Percentiles rank a stretch among this genome's conserved stretches.
Evolutionary conservation across 2,329 filamentous ascomycete species (phyloP).

Genomic region (Achaetomium macrosporum): DNA sequence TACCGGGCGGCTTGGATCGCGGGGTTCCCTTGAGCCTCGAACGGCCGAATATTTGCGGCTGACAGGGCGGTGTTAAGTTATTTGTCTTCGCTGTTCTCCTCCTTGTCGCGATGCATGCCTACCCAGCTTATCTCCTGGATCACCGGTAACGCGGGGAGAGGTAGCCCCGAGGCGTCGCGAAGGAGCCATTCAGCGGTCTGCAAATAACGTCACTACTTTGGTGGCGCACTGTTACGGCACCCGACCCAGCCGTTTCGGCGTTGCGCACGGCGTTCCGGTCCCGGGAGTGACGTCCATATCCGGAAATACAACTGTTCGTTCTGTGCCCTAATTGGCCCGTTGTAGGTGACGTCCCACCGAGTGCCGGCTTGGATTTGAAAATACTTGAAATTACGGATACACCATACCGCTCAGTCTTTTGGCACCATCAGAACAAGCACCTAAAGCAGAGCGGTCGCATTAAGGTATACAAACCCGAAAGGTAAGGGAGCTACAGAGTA

Average conservation of each 20-base stretch:
- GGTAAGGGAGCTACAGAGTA: not conserved
- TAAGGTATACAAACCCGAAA: not conserved
- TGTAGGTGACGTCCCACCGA: not conserved
- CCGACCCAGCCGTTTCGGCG: not conserved
- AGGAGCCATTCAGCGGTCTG: no score
- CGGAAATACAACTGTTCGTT: slow-evolving; percentile 16
- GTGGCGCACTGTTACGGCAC: no score
- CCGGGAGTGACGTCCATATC: slow-evolving; percentile 13
- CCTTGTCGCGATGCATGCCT: not conserved
- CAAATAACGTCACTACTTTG: no score
- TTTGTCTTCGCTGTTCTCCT: not conserved
- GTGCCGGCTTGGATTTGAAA: no score
- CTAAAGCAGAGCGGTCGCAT: no score
- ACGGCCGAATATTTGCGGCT: not conserved
- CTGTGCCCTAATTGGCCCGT: slow-evolving; percentile 18
- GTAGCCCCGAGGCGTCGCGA: no score
- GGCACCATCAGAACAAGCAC: no score
- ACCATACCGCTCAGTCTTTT: no score
- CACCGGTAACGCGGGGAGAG: no score
- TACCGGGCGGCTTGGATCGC: no score
- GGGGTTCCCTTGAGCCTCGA: not conserved
- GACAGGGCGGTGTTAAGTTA: not conserved
- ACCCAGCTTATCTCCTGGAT: not conserved
- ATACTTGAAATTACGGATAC: no score
- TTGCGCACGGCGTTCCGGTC: not conserved